Conservation (phyloP, 495 filamentous ascomycete species). For the Bacidia gigantensis region DNA sequence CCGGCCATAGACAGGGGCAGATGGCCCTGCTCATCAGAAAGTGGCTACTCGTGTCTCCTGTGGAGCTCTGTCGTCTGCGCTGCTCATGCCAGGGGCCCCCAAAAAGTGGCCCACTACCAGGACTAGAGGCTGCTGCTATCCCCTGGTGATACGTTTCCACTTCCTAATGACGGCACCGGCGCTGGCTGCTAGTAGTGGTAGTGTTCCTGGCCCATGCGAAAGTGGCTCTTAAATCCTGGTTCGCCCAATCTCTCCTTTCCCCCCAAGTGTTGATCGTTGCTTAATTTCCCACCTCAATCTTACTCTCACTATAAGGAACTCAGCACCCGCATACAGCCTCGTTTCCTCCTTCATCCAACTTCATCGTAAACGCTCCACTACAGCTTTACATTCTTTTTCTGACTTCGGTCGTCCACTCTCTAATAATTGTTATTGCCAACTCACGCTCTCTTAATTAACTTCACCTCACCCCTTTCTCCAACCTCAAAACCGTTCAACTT, state of each 20-base stretch:
- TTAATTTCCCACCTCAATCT: slow-evolving; percentile 6
- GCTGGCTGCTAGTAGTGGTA: neutral
- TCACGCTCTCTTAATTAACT: slow-evolving; percentile 32
- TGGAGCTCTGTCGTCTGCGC: neutral
- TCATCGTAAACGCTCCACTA: slow-evolving; percentile 14
- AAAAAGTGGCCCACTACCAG: neutral
- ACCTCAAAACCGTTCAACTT: slow-evolving; percentile 16
- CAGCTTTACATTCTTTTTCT: slow-evolving; percentile 23
- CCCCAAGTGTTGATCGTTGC: neutral
- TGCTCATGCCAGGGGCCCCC: neutral
- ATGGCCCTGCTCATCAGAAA: slow-evolving; percentile 2
- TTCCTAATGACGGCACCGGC: neutral
- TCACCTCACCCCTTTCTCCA: slow-evolving; percentile 5
- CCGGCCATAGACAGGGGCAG: slow-evolving; percentile 1
- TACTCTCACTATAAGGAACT: slow-evolving; percentile 4
- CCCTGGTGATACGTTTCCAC: neutral
- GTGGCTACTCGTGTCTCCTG: no score
- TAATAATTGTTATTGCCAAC: slow-evolving; percentile 26
- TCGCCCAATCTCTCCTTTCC: slow-evolving; percentile 17
- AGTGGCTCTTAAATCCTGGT: neutral
- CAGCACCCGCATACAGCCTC: slow-evolving; percentile 23
- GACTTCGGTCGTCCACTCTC: slow-evolving; percentile 46
- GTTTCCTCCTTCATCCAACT: slow-evolving; percentile 18
- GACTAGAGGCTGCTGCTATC: neutral
- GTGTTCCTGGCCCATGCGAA: neutral